Conservation (phyloP, 2,329 filamentous ascomycete species). For the Myriosclerotinia scirpicola region DNA sequence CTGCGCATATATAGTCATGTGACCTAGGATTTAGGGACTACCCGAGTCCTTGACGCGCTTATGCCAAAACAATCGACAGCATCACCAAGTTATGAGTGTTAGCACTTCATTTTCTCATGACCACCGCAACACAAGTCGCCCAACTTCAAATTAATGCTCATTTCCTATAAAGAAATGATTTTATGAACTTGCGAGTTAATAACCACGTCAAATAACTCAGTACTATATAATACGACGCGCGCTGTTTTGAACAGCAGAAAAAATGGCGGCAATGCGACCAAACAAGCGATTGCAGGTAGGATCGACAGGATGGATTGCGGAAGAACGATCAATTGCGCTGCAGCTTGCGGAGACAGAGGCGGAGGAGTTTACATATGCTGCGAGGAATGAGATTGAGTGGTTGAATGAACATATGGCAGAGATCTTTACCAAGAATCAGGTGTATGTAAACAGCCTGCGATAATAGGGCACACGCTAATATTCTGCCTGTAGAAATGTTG, state of each 20-base stretch:
- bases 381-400: conserved; percentile 94
- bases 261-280: conserved; percentile 41
- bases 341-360: conserved; percentile 77
- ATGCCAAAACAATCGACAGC: conserved; percentile 29
- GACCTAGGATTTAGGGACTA: background rate
- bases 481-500: conserved; percentile 67
- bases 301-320: conserved; percentile 79
- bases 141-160: conserved; percentile 5
- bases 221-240: conserved; percentile 34
- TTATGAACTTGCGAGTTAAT: conserved; percentile 28
- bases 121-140: conserved; percentile 24
- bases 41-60: conserved; percentile 14
- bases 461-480: conserved; percentile 27
- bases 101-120: conserved; percentile 25
- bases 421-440: conserved; percentile 81
- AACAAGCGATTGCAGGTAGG: conserved; percentile 67
- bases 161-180: conserved; percentile 32
- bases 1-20: background rate
- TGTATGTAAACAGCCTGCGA: conserved; percentile 60
- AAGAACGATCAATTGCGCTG: conserved; percentile 76
- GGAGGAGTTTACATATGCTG: conserved; percentile 91
- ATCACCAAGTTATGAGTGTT: conserved; percentile 27
- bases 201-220: conserved; percentile 18
- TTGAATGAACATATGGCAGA: conserved; percentile 98
- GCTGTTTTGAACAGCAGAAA: conserved; percentile 37